Evolutionary conservation across 306 rosid genomes (phyloP), one percentile per base, ranked within the genome.

Genomic region (Vigna unguiculata): DNA sequence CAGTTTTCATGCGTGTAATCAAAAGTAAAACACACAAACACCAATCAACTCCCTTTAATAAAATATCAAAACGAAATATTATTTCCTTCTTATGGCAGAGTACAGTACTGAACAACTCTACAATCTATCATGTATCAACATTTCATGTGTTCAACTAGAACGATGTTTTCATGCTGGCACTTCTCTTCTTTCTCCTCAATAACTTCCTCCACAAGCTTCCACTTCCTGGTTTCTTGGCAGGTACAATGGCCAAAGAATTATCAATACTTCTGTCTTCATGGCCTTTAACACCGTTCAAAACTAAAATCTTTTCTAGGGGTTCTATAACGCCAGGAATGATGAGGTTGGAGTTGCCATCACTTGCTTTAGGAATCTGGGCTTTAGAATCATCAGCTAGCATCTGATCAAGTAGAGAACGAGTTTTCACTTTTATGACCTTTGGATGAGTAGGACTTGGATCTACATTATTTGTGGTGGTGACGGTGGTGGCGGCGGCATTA

Each of bases 121-220:
- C 57, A 19, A 10, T 46, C 70, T 45, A 71, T 79, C 14, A 17
- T 2, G 75, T 55, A 55, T 19, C 69, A 47, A 74, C 72, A 65
- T 71, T 62, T 87, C 81, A 90, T 11, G 85, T 54, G 40, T 83
- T 38, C 67, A 87, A 77, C 15, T 83, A 75, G 66, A 62, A 58
- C 16, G 83, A 25, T 15, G 74, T 55, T 81, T 91, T 93, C 85
- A 77, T 78, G 84, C 34, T 87, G 78, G 59, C 69, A 43, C 75
- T 83, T 86, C 78, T 91, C 90, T 88, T 93, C 88, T 83, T 90
- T 91, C 87, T 91, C 97, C 97, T 69, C 28, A 87, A 55, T 68
- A 92, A 72, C 85, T 85, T 93, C 47, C 80, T 87, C 96, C 93
- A 91, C 82, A 93, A 69, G 63, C 89, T 89, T 53, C 73, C 81